Base-by-base conservation (phyloP, 768 basidiomycete genomes). In the Lentinula detonsa region DNA sequence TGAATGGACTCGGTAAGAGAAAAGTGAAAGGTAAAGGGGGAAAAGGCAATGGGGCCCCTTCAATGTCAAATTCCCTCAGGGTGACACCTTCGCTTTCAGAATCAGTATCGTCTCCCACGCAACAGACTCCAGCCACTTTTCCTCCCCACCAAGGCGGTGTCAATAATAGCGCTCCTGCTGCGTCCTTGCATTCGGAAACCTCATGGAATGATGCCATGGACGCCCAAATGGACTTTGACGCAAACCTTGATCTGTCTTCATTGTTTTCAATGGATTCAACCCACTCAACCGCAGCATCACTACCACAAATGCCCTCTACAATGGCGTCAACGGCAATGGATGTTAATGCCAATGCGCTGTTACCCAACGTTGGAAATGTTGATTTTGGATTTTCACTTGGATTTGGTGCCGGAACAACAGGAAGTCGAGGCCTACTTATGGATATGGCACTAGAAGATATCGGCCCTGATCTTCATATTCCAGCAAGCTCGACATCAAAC, bases 1-100 rank as follows among this genome's bases (percentile, higher is more conserved):
- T 83, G 16, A 71, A 73, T 58, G 65, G 73, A 28, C 7, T 35
- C 1, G 35, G 39, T n/a, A 43, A 42, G 56, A 59, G 34, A 33
- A 61, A 76, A 66, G 62, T 54, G 49, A 48, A 67, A 68, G 62
- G 65, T 57, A 18, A 71, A 67, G 61, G 58, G 57, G 42, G 61
- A 51, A 60, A 59, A 23, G 28, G 8, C 21, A 48, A 6, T 39
- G 37, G 37, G 37, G 37, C 37, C 2, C 37, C 37, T 39, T 39
- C 37, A 13, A 2, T 8, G 37, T 39, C 37, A 39, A 13, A 61
- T 34, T 49, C 55, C 16, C 10, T 18, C 39, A 11, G 21, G 16
- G 18, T 23, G 10, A 43, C 42, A 5, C 5, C 13, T 13, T n/a
- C 16, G 2, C 21, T 8, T 9, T 10, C 46, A 18, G 9, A 16